These are phyloP conservation scores for Chernovozyma sophiae-reginae DNA, from an alignment of 1,139 yeast genomes.

Conservation along the genomic window DNA sequence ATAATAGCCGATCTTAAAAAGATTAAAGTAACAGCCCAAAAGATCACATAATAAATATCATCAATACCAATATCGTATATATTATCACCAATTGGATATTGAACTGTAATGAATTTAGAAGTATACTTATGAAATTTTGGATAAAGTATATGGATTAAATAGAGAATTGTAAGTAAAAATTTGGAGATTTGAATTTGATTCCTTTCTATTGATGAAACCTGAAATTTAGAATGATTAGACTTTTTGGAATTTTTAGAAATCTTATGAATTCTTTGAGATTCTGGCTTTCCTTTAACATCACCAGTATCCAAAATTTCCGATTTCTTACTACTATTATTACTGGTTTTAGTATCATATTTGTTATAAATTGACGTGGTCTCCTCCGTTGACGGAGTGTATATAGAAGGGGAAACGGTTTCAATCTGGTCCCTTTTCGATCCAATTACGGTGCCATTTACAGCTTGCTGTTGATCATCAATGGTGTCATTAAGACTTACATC, in stretches of 20 bases:
- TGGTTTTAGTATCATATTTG: no score
- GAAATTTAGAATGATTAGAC: no score
- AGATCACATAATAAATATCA: conserved; percentile 53
- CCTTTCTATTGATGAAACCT: conserved; percentile 33
- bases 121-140: conserved; percentile 24
- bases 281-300: no score
- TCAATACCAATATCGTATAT: conserved; percentile 52
- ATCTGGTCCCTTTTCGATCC: no score
- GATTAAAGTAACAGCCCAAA: conserved; percentile 54
- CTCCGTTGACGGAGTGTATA: background rate
- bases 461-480: no score
- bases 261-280: no score
- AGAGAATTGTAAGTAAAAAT: conserved; percentile 24
- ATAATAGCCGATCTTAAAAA: conserved; percentile 59
- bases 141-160: conserved; percentile 22
- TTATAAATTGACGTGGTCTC: no score
- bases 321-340: no score
- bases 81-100: conserved; percentile 30
- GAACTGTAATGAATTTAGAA: conserved; percentile 46
- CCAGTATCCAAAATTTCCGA: no score
- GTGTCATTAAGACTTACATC: no score
- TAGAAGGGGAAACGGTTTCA: background rate
- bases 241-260: no score
- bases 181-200: conserved; percentile 38
- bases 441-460: no score